Evolutionary conservation across 768 basidiomycete genomes (phyloP).

Genomic region (Leccinellum rugosiceps): DNA sequence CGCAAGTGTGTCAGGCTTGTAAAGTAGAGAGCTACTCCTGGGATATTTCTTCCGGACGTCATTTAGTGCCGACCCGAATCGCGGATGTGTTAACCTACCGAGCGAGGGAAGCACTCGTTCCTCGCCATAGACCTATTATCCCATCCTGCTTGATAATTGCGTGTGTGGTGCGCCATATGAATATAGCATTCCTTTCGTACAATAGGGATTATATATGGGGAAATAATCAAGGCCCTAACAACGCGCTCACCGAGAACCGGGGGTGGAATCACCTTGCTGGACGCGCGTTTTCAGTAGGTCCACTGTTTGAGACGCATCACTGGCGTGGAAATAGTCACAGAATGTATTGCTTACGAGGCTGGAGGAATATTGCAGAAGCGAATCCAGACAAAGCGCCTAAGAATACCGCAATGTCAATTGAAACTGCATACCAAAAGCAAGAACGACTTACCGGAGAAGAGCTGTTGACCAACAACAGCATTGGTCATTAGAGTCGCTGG

Average conservation of each 20-base stretch:
- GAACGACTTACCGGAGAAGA: slow-evolving; percentile 25
- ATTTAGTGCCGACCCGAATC: not conserved
- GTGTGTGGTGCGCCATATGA: slow-evolving; percentile 50
- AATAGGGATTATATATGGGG: not conserved
- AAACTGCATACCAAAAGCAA: not conserved
- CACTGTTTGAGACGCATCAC: slow-evolving; percentile 41
- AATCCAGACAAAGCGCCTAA: slow-evolving; percentile 78
- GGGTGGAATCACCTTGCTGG: slow-evolving; percentile 68
- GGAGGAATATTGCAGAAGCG: slow-evolving; percentile 68
- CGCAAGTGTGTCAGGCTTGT: slow-evolving; percentile 81
- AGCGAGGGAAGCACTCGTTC: slow-evolving; percentile 75
- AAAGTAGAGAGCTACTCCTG: slow-evolving; percentile 91
- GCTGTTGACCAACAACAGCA: slow-evolving; percentile 25
- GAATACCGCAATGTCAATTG: not conserved
- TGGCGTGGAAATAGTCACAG: not conserved
- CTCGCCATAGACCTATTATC: slow-evolving; percentile 77
- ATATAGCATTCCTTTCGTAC: slow-evolving; percentile 31
- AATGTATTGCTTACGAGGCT: slow-evolving; percentile 56
- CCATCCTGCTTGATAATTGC: slow-evolving; percentile 66
- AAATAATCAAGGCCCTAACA: not conserved
- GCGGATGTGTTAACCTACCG: slow-evolving; percentile 43
- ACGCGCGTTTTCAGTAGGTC: slow-evolving; percentile 91
- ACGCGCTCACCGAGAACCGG: slow-evolving; percentile 36
- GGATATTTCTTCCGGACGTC: slow-evolving; percentile 65
- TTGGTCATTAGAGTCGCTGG: slow-evolving; percentile 20